Evolutionary conservation across 495 filamentous ascomycete species (phyloP).

Genomic region (Penicillium malachiteum): DNA sequence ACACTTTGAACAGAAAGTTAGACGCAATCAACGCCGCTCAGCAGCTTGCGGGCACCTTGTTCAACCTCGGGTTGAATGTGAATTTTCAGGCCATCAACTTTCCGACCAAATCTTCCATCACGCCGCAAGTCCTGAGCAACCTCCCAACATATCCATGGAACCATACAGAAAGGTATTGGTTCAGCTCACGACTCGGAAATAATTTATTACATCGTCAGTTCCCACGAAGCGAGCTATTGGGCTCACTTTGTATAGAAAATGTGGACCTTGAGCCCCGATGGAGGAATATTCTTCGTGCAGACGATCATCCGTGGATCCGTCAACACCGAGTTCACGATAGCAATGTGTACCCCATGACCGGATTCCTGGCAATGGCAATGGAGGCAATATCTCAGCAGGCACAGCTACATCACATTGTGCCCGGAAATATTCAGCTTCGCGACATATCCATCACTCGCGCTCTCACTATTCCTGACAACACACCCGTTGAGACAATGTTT

Average conservation of each 20-base stretch:
- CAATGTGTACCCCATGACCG: constrained; percentile 51
- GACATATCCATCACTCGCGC: constrained; percentile 40
- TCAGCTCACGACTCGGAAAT: constrained; percentile 21
- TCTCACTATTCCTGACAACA: constrained; percentile 38
- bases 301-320: constrained; percentile 36
- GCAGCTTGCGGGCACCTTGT: constrained; percentile 23
- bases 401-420: constrained; percentile 23
- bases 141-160: constrained; percentile 40
- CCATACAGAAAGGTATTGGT: constrained; percentile 34
- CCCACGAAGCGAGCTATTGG: constrained; percentile 30
- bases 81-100: constrained; percentile 28
- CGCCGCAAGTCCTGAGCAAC: constrained; percentile 25
- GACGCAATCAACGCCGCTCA: constrained; percentile 26
- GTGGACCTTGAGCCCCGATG: constrained; percentile 30
- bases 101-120: constrained; percentile 10
- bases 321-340: constrained; percentile 47
- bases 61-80: constrained; percentile 19
- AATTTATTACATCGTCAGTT: constrained; percentile 25
- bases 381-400: constrained; percentile 49
- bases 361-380: constrained; percentile 50
- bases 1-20: constrained; percentile 24
- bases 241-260: constrained; percentile 22
- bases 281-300: constrained; percentile 30
- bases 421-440: constrained; percentile 27
- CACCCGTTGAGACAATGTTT: constrained; percentile 33